phyloP scores from a whole-genome alignment of 2,329 filamentous ascomycete genomes.

The Trichoderma semiorbis region DNA sequence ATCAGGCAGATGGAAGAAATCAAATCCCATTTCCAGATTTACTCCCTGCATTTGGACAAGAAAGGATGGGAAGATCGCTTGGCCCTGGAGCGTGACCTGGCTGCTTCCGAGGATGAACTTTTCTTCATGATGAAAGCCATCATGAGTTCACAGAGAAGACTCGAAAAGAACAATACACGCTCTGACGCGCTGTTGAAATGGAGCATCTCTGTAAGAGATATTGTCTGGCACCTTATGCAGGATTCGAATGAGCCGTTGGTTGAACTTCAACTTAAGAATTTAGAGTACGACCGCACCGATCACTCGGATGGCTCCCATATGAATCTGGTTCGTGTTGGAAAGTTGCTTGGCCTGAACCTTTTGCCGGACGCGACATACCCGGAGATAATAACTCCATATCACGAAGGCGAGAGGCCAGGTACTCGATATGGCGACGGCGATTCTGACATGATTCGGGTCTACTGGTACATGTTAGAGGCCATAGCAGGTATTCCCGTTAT shows the following conservation, averaged over 20 bases:
- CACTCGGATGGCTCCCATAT: conserved; percentile 96
- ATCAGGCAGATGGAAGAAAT: conserved; percentile 94
- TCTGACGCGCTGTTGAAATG: conserved; percentile 80
- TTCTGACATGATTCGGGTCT: conserved; percentile 84
- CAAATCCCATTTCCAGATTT: conserved; percentile 92
- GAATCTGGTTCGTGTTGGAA: conserved; percentile 85
- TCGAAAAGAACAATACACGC: conserved; percentile 64
- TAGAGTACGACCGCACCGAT: conserved; percentile 91
- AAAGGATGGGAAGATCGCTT: conserved; percentile 90
- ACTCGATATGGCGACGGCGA: conserved; percentile 36
- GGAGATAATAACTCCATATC: conserved; percentile 89
- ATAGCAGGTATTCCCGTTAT: conserved; percentile 97
- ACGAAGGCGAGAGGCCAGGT: conserved; percentile 60
- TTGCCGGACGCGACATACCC: conserved; percentile 89
- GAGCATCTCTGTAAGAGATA: conserved; percentile 91
- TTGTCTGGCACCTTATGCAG: conserved; percentile 94
- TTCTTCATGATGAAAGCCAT: conserved; percentile 99
- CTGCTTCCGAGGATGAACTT: conserved; percentile 88
- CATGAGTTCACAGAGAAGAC: conserved; percentile 88
- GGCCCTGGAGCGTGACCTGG: conserved; percentile 82
- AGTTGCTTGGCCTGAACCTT: conserved; percentile 84
- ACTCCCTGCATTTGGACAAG: conserved; percentile 80
- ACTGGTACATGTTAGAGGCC: conserved; percentile 97
- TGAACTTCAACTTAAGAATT: conserved; percentile 87
- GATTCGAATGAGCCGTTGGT: conserved; percentile 84